phyloP scores from a whole-genome alignment of 768 basidiomycete species.

The Amanita rubescens region DNA sequence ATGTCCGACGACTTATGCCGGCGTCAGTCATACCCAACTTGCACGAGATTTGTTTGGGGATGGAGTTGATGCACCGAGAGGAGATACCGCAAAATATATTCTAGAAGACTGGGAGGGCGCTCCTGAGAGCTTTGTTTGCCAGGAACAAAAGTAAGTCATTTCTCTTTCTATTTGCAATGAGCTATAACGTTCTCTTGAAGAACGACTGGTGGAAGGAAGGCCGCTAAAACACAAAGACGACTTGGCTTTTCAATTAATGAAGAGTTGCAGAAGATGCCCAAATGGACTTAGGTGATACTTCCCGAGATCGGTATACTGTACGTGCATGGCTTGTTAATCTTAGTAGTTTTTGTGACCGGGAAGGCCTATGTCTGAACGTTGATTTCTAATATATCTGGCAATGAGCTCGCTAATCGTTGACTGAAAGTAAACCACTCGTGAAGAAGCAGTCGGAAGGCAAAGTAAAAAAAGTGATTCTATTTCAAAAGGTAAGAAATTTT shows the following conservation, averaged over 20 bases:
- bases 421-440: no score
- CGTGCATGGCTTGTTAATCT: not conserved
- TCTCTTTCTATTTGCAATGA: not conserved
- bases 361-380: no score
- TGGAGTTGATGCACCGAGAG: constrained; percentile 50
- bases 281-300: not conserved
- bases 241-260: constrained; percentile 80
- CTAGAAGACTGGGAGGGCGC: constrained; percentile 95
- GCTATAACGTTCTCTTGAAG: constrained; percentile 18
- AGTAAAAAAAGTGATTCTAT: no score
- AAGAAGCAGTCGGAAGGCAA: no score
- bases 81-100: constrained; percentile 62
- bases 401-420: no score
- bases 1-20: constrained; percentile 97
- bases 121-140: constrained; percentile 96
- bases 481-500: no score
- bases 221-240: constrained; percentile 81
- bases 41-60: constrained; percentile 92
- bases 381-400: no score
- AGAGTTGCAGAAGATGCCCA: constrained; percentile 28
- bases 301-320: not conserved
- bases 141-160: constrained; percentile 72
- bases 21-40: constrained; percentile 92
- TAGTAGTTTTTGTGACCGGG: not conserved
- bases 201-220: constrained; percentile 85